Evolutionary conservation across 495 filamentous ascomycete species (phyloP), one percentile per base, ranked within the genome.

Genomic region (Choiromyces venosus): DNA sequence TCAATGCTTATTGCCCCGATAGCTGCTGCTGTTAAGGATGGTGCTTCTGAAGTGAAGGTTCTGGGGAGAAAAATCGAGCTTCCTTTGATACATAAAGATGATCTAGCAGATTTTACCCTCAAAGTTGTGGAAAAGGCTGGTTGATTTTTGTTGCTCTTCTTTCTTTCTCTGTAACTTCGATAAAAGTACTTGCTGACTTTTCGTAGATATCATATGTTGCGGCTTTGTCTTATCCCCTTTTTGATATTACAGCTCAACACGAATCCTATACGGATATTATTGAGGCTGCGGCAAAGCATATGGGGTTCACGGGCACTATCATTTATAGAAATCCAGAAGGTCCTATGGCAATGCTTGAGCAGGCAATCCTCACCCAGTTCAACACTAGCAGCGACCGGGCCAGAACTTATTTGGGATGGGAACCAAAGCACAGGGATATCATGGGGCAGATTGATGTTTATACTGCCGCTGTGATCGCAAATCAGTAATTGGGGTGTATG

Each of bases 361-460:
- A 19, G 19, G 69, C 69, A 14, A 71, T 66, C 8, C 35, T 71
- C 46, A 33, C 35, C 21, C 56, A 25, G 4, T 66, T 64, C 39
- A 64, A 71, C 33, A 33, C 69, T 37, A 38, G 46, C 12, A 71
- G 69, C 29, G 69, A 71, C 65, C 56, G 69, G 33, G 69, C 69
- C 19, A 71, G 52, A 35, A 19, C 36, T 66, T 71, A 71, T 65
- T 39, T 71, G 21, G 69, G 36, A 9, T 71, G 52, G 69, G 69
- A 71, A 21, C 69, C 69, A 21, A 66, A n/a, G 69, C 69, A 71
- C n/a, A 71, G 52, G 25, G 65, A 64, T 19, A 66, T 71, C 40
- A 35, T 71, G 37, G 69, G 46, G 33, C 69, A 71, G 36, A 71
- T 71, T 18, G 36, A 71, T 71, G n/a, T 71, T 14, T 71, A 71